Evolutionary conservation across 2,329 filamentous ascomycete genomes (phyloP).

Genomic region (Trichoderma sp.): DNA sequence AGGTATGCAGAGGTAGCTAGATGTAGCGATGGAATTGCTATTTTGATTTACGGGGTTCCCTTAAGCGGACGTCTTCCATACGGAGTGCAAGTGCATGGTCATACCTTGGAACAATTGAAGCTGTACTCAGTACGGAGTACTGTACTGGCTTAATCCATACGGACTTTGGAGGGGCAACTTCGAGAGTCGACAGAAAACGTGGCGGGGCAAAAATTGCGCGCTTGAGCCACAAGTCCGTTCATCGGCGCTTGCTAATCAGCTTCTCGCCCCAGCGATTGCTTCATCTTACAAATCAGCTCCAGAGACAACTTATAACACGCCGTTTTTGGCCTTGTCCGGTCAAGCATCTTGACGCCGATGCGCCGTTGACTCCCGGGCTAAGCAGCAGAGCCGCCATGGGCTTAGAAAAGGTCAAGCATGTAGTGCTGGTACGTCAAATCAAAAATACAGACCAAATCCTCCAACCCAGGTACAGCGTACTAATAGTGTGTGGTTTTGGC

Average conservation of each 20-base stretch:
- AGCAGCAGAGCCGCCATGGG: constrained; percentile 30
- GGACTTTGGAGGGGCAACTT: background rate
- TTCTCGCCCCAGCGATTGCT: background rate
- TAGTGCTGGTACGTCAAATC: constrained; percentile 59
- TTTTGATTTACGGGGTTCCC: background rate
- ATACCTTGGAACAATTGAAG: background rate
- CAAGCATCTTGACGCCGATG: background rate
- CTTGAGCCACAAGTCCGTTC: background rate
- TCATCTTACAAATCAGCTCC: constrained; percentile 20
- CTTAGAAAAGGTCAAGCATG: constrained; percentile 64
- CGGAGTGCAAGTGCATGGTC: background rate
- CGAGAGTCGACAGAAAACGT: background rate
- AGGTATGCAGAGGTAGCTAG: too few relatives aligned
- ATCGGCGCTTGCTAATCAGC: constrained; percentile 22
- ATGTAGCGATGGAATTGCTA: background rate
- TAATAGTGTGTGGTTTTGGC: background rate
- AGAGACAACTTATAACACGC: background rate
- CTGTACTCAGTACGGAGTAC: too few relatives aligned
- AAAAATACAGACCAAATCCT: background rate
- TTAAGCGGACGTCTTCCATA: background rate
- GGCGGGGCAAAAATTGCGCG: background rate
- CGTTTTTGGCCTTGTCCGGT: background rate
- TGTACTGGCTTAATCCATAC: background rate
- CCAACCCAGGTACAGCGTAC: background rate
- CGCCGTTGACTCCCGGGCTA: background rate